Evolutionary conservation across 2,329 filamentous ascomycete species (phyloP).

Genomic region (Hypocreales sp.): DNA sequence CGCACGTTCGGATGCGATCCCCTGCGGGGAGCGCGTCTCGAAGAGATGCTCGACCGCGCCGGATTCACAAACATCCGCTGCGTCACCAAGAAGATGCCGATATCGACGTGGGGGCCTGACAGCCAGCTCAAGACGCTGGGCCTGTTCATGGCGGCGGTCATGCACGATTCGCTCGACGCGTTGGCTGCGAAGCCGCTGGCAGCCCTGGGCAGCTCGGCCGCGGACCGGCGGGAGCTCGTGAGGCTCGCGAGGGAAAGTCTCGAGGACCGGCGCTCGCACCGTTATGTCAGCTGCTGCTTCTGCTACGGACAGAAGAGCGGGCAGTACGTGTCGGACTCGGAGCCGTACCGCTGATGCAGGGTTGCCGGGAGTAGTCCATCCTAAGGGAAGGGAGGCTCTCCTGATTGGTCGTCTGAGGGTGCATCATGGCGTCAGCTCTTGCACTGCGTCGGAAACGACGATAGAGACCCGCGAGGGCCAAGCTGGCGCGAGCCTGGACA

Average conservation of each 20-base stretch:
- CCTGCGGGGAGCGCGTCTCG: slow-evolving; percentile 18
- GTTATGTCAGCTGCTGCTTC: slow-evolving; percentile 26
- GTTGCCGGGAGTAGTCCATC: no score
- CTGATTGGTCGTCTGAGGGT: no score
- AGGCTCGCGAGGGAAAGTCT: slow-evolving; percentile 16
- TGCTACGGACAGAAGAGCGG: slow-evolving; percentile 26
- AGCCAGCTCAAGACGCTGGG: slow-evolving; percentile 24
- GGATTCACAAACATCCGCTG: slow-evolving; percentile 29
- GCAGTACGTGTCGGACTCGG: slow-evolving; percentile 3
- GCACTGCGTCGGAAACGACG: no score
- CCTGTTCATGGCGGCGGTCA: slow-evolving; percentile 25
- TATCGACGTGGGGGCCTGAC: slow-evolving; percentile 28
- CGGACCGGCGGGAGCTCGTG: slow-evolving; percentile 18
- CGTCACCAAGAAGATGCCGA: slow-evolving; percentile 26
- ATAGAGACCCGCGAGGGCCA: no score
- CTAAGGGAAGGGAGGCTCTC: no score
- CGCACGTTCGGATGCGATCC: slow-evolving; percentile 22
- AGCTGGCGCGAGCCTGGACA: no score
- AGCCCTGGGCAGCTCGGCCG: slow-evolving; percentile 17
- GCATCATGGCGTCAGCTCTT: no score
- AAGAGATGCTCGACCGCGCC: slow-evolving; percentile 17
- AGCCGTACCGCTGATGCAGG: no score
- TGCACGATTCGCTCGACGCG: slow-evolving; percentile 24
- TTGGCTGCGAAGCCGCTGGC: slow-evolving; percentile 24
- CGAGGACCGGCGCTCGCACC: slow-evolving; percentile 19